Base-by-base conservation (phyloP, 1,284 basidiomycete genomes). In the Acaromyces ingoldii region DNA sequence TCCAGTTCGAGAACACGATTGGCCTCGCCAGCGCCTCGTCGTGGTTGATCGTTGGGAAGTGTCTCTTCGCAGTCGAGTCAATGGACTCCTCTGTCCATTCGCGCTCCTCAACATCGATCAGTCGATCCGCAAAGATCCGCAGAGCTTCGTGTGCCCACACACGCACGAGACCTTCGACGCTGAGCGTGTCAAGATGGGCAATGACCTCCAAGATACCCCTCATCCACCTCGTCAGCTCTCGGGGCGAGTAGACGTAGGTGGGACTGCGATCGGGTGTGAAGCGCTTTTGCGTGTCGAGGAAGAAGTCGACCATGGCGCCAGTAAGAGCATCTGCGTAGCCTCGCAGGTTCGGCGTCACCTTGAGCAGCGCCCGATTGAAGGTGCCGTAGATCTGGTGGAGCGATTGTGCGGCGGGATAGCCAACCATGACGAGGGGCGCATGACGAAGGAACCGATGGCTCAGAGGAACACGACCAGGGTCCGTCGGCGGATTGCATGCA, bases 401-500 rank as follows among this genome's bases (percentile, higher is more conserved):
- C 7, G 95, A 98, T 11, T 92, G 80, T 76, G 95, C 90, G 54
- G 93, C 95, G 7, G 95, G 95, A 76, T 99, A 98, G 76, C 98
- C 95, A 51, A 99, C 95, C 93, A 98, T 97, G 73, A 99, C 84
- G n/a, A 99, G 81, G 0, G 95, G 95, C 0, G 93, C 92, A 77
- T 99, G 96, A 7, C 95, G 87, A 56, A 98, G 81, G 85, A 98
- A 98, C 59, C 95, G 85, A 75, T 95, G 91, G 58, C 84, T 92
- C 53, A 99, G 85, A 29, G 93, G 91, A n/a, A 98, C 92, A 77
- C 95, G 90, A 50, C 95, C 95, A 37, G 95, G 92, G 79, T 99
- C 95, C n/a, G 95, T 99, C 0, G 95, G 96, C 21, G 95, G 95
- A 74, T 99, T 99, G 78, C 95, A 99, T 40, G 95, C 95, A 29